A percentile compares a stretch with the other conserved stretches of the same genome.
Conservation (phyloP, 73 alveolate genomes). For the Stentor roeselii region DNA sequence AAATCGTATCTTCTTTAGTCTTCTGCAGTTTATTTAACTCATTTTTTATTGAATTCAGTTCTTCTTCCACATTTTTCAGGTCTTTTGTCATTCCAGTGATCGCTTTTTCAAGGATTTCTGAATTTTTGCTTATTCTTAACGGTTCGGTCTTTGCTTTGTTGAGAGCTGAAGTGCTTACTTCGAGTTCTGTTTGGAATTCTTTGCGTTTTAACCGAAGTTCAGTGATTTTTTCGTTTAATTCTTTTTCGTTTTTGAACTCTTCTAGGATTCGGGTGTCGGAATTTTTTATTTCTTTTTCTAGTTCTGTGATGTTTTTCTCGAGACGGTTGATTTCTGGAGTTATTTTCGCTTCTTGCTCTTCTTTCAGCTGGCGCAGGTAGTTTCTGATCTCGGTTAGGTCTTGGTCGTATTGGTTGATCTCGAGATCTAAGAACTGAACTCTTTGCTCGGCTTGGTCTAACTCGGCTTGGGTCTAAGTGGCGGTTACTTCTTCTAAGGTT, state of each 20-base stretch:
- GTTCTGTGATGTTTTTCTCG: constrained; percentile 36
- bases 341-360: constrained; percentile 57
- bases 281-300: constrained; percentile 38
- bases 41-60: constrained; percentile 37
- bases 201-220: constrained; percentile 56
- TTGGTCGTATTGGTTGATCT: constrained; percentile 43
- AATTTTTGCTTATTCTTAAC: constrained; percentile 55
- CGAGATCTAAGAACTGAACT: constrained; percentile 43
- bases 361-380: constrained; percentile 47
- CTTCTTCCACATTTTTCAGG: constrained; percentile 47
- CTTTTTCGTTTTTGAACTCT: constrained; percentile 30
- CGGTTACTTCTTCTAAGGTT: constrained; percentile 58
- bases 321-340: constrained; percentile 54
- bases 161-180: constrained; percentile 44
- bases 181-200: constrained; percentile 50
- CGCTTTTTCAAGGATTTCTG: constrained; percentile 68
- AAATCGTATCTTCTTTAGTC: constrained; percentile 34
- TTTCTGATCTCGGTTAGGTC: constrained; percentile 34
- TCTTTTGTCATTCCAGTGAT: constrained; percentile 47
- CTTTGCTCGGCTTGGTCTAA: constrained; percentile 67
- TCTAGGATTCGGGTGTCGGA: constrained; percentile 27
- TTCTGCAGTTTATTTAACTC: constrained; percentile 39
- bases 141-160: constrained; percentile 74
- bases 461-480: constrained; percentile 49
- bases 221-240: constrained; percentile 40